These are phyloP conservation scores for Phialophora verrucosa DNA, from an alignment of 2,329 filamentous ascomycete genomes.

Conservation along the genomic window DNA sequence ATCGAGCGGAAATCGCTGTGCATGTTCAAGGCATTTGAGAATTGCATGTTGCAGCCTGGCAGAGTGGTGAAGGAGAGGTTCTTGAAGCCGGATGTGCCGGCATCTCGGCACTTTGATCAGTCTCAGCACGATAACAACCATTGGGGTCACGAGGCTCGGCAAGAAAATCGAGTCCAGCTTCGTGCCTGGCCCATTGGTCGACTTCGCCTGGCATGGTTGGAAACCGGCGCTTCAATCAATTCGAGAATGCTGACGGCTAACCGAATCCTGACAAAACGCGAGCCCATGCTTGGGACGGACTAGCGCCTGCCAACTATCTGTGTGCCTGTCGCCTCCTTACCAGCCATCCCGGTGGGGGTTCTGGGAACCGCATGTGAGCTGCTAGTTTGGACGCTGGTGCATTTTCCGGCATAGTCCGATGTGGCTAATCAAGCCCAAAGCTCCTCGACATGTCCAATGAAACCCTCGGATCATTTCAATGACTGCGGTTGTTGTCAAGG, in stretches of 20 bases:
- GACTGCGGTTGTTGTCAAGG: neutral
- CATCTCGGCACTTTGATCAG: neutral
- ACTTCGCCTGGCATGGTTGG: neutral
- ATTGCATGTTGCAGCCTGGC: neutral
- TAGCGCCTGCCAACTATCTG: neutral
- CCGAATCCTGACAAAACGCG: neutral
- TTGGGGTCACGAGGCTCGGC: neutral
- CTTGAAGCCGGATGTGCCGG: neutral
- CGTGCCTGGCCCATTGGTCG: neutral
- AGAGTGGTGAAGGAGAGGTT: neutral
- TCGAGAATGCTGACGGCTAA: slow-evolving; percentile 1
- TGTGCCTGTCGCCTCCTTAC: neutral
- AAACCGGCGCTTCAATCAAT: neutral
- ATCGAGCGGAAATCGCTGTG: neutral
- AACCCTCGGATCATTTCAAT: neutral
- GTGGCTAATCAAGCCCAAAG: neutral
- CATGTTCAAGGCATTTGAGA: neutral
- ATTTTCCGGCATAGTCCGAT: neutral
- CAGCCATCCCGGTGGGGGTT: neutral
- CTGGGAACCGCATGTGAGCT: neutral
- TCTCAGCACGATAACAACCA: neutral
- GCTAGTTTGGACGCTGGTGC: neutral
- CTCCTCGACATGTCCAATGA: neutral
- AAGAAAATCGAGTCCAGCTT: neutral
- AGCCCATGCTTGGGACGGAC: neutral